Base-by-base conservation (phyloP, 192 early-diverging fungal genomes). In the Backusella sp. region DNA sequence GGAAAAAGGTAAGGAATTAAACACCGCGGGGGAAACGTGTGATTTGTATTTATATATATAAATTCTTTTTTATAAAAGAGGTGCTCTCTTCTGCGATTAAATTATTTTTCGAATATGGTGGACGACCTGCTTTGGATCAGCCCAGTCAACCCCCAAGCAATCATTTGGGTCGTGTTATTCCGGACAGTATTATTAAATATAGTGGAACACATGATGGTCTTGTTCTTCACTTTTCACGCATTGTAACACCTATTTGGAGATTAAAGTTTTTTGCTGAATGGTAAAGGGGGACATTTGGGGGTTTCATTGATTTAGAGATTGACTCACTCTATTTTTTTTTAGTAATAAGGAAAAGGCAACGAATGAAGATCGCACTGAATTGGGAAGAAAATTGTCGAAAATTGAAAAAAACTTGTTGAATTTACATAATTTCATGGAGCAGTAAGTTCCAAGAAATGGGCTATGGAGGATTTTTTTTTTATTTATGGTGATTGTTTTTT, bases 151-250 rank as follows among this genome's bases (percentile, higher is more conserved):
- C 21, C 14, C 62, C 72, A 21, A 39, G 36, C 4, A 79, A 73
- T 23, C 77, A 79, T 28, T 71, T 86, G 8, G 85, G 82, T 5
- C 56, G 77, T 66, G 81, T 82, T 0, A 69, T 83, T 21, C 73
- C 72, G 11, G 75, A 75, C 26, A 44, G 41, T 32, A 71, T 32
- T 37, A 81, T 88, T 21, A 84, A 79, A 66, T 91, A 86, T 67
- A 94, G 93, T 71, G 89, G 89, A 14, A 77, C 89, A 34, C 93
- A 96, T 76, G 87, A 95, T 69, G 96, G 93, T 30, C 77, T 98
- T 35, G 89, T 85, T 6, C 78, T 94, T 6, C 96, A 94, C 72
- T 75, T 98, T 68, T 85, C 90, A 0, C 91, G 95, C 14, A 67
- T 92, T 4, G 67, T 98, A 66, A 79, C 88, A 75, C 90, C 94